Percentiles rank a stretch among this genome's conserved stretches.
These are phyloP conservation scores for Sutorius eximius DNA, from an alignment of 1,284 basidiomycete species.

Conservation along the genomic window DNA sequence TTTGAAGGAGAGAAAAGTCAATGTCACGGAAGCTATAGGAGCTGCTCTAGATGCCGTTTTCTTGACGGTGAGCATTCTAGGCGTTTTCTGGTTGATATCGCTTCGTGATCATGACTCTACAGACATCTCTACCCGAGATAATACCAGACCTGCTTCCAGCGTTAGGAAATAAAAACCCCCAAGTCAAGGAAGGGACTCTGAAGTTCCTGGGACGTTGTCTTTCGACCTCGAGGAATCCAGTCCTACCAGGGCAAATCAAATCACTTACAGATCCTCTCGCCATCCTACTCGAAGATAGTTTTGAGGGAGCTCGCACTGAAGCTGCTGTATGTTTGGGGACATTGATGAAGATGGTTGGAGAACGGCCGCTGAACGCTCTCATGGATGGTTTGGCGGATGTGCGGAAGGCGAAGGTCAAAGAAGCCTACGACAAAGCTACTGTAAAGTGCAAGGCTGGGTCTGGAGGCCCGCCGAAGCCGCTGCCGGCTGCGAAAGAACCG, in stretches of 20 bases:
- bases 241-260: slow-evolving; percentile 79
- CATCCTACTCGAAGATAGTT: slow-evolving; percentile 81
- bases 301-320: slow-evolving; percentile 88
- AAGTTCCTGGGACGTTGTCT: slow-evolving; percentile 88
- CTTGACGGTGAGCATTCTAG: slow-evolving; percentile 58
- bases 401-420: slow-evolving; percentile 91
- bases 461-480: slow-evolving; percentile 44
- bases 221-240: slow-evolving; percentile 64
- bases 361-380: slow-evolving; percentile 85
- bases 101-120: slow-evolving; percentile 18
- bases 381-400: slow-evolving; percentile 89
- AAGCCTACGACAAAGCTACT: slow-evolving; percentile 85
- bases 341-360: slow-evolving; percentile 97
- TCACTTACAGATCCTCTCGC: slow-evolving; percentile 81
- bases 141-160: slow-evolving; percentile 81
- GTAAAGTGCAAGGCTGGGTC: slow-evolving; percentile 80
- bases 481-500: slow-evolving; percentile 42
- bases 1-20: slow-evolving; percentile 92
- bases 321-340: slow-evolving; percentile 88
- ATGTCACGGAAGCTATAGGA: slow-evolving; percentile 88
- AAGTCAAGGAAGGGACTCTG: slow-evolving; percentile 92
- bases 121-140: slow-evolving; percentile 83
- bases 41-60: slow-evolving; percentile 90
- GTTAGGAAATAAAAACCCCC: slow-evolving; percentile 91
- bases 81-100: slow-evolving; percentile 2